Evolutionary conservation across 352 stramenopile genomes (phyloP), one percentile per base, ranked within the genome.

Genomic region (Globisporangium echinulatum): DNA sequence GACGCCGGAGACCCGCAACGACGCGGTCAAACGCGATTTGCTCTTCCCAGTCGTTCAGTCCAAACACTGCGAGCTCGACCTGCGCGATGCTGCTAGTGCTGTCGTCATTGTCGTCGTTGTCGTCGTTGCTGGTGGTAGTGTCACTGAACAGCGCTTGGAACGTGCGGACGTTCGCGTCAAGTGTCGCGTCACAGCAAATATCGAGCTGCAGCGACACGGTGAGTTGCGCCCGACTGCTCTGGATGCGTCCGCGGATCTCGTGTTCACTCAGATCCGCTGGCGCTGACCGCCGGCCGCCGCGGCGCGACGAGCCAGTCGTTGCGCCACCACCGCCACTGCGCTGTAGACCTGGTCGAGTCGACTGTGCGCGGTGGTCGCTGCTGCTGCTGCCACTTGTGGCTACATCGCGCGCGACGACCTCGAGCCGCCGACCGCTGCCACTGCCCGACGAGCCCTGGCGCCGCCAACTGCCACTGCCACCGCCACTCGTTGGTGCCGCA

Each of bases 21-120:
- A 75, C 58, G 11, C 72, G 73, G 55, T 89, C 63, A 7, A 86
- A 66, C 58, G 69, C 65, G 44, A 87, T 62, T 13, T 82, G 59
- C 11, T 85, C 50, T 46, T 81, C 62, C 75, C 71, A 87, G 49
- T 70, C 61, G 19, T 74, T 72, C 37, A 85, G 11, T 0, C 75
- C 75, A 42, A 75, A 85, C 49, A 85, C 74, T 33, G 86, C 58
- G 51, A 87, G 39, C 1, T 63, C 52, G 25, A 89, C 57, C 43
- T n/a, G 64, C 19, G 25, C 59, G 1, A 8, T 9, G n/a, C 9
- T 25, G 42, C 15, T 25, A 11, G n/a, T 25, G 6, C 57, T 62
- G 33, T 33, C 25, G 25, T 33, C 25, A 33, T 15, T 7, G 51
- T 33, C 25, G 25, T 33, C 25, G 2, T 15, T 7, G 51, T 64